Conservation (phyloP, 768 basidiomycete genomes). For the Trametes maxima region DNA sequence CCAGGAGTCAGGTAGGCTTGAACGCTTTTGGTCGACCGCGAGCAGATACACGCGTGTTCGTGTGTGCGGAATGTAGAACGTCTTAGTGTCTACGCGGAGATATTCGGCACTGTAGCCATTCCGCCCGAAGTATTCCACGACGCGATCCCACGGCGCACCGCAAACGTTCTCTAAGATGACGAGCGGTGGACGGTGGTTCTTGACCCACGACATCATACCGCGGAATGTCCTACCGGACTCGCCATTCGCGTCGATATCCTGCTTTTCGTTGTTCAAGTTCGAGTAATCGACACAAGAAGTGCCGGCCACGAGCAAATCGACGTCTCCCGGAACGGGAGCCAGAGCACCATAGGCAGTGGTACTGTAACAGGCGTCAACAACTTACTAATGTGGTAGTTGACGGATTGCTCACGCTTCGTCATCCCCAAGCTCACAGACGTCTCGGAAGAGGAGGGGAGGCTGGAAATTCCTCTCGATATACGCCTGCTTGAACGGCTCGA, state of each 20-base stretch:
- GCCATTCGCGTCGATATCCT: conserved; percentile 85
- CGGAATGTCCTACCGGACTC: conserved; percentile 94
- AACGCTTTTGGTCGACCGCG: conserved; percentile 68
- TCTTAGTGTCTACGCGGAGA: conserved; percentile 79
- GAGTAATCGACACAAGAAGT: conserved; percentile 98
- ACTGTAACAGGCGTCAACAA: conserved; percentile 40
- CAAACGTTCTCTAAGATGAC: conserved; percentile 96
- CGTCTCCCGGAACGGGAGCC: conserved; percentile 84
- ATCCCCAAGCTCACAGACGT: conserved; percentile 88
- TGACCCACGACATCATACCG: conserved; percentile 94
- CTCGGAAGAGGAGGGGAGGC: conserved; percentile 89
- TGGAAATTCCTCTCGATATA: conserved; percentile 97
- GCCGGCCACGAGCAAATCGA: conserved; percentile 89
- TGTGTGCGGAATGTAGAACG: conserved; percentile 94
- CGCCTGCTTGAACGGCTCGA: conserved; percentile 96
- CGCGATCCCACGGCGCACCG: conserved; percentile 81
- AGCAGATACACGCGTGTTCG: conserved; percentile 88
- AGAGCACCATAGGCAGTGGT: conserved; percentile 91
- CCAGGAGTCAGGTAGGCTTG: conserved; percentile 71
- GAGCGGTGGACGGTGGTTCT: conserved; percentile 82
- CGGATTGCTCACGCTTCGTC: conserved; percentile 62
- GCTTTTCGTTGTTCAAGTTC: conserved; percentile 91
- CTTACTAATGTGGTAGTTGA: conserved; percentile 7
- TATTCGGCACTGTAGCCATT: conserved; percentile 75
- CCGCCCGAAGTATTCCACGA: conserved; percentile 74